These are phyloP conservation scores for Berberis vulgaris DNA, from an alignment of 164 flowering plant genomes.

Conservation along the genomic window DNA sequence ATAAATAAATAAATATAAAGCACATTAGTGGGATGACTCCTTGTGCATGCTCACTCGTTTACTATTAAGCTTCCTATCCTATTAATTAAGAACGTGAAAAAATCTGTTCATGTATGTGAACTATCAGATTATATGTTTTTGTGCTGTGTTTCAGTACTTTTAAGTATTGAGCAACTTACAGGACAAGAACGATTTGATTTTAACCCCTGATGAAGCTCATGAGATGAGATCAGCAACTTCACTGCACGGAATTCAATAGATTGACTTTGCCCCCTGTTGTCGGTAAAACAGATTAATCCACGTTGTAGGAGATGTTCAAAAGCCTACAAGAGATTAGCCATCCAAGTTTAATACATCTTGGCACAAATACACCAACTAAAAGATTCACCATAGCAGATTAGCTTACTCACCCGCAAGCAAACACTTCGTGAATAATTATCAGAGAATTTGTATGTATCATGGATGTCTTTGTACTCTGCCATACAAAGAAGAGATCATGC, in stretches of 20 bases:
- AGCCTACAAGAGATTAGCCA: conserved; percentile 39
- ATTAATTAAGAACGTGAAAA: no score
- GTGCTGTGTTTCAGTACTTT: no score
- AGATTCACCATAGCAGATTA: not conserved
- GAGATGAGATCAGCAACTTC: conserved; percentile 60
- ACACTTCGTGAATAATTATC: conserved; percentile 62
- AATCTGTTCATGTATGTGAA: no score
- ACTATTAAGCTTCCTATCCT: no score
- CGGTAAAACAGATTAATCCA: conserved; percentile 52
- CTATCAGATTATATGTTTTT: no score
- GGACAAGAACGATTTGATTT: conserved; percentile 57
- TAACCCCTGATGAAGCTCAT: conserved; percentile 60
- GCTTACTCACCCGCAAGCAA: conserved; percentile 65
- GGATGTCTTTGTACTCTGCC: conserved; percentile 78
- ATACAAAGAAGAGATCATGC: conserved; percentile 5
- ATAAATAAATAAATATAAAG: no score
- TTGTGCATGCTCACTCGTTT: no score
- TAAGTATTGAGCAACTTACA: conserved; percentile 37
- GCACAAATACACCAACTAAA: no score
- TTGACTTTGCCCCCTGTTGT: conserved; percentile 43
- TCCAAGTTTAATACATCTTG: not conserved
- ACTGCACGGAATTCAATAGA: conserved; percentile 71
- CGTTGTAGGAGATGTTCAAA: conserved; percentile 71
- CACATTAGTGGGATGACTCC: no score
- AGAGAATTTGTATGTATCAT: conserved; percentile 55